Percentiles rank a stretch among this genome's conserved stretches.
phyloP scores from a whole-genome alignment of 2,329 filamentous ascomycete species.

The Nigrospora osmanthi region DNA sequence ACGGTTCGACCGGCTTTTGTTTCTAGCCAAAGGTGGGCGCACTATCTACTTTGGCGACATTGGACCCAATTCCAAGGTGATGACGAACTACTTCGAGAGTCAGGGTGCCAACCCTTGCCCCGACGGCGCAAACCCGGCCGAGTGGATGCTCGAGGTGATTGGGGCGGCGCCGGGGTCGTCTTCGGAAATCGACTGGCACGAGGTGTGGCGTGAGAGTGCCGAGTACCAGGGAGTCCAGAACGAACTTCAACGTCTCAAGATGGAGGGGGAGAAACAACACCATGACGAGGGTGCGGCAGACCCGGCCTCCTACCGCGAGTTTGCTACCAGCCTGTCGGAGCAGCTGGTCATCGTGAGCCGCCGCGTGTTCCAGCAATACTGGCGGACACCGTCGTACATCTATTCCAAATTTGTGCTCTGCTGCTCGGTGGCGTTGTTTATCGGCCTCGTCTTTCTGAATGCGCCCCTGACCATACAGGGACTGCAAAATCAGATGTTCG shows the following conservation, averaged over 20 bases:
- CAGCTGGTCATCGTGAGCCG: slow-evolving; percentile 60
- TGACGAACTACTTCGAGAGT: slow-evolving; percentile 47
- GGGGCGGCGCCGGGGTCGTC: slow-evolving; percentile 31
- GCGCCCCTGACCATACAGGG: slow-evolving; percentile 39
- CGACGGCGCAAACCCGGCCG: slow-evolving; percentile 51
- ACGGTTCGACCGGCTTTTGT: slow-evolving; percentile 41
- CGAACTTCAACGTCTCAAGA: slow-evolving; percentile 5
- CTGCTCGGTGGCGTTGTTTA: slow-evolving; percentile 46
- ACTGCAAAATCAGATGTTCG: slow-evolving; percentile 69
- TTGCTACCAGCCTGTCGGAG: slow-evolving; percentile 63
- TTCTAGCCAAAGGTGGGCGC: slow-evolving; percentile 44
- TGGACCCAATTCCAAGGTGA: slow-evolving; percentile 36
- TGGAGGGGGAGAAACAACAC: background rate
- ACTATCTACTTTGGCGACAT: slow-evolving; percentile 52
- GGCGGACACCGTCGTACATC: slow-evolving; percentile 72
- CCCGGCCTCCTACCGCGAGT: slow-evolving; percentile 44
- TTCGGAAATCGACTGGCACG: slow-evolving; percentile 26
- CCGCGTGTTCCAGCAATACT: slow-evolving; percentile 76
- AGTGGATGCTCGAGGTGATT: slow-evolving; percentile 49
- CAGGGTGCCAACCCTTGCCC: slow-evolving; percentile 46
- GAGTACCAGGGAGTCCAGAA: slow-evolving; percentile 25
- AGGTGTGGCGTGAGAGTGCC: slow-evolving; percentile 41
- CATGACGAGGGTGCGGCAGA: slow-evolving; percentile 3
- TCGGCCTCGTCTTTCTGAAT: slow-evolving; percentile 34
- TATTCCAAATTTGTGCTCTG: slow-evolving; percentile 62